Evolutionary conservation across 2,329 filamentous ascomycete genomes (phyloP).

Genomic region (Penicillium sp.): DNA sequence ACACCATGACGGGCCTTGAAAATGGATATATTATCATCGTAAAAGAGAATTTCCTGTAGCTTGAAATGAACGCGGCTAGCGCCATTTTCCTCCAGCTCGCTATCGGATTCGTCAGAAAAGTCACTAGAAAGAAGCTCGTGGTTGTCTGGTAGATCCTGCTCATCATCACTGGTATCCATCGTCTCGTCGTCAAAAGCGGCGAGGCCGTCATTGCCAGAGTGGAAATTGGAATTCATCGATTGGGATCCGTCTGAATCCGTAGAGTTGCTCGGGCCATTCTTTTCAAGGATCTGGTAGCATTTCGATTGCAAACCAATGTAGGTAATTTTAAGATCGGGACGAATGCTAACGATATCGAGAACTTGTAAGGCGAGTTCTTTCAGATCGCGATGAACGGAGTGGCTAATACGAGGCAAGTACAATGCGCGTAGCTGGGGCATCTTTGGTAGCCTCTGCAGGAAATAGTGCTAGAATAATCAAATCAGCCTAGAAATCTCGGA

Average conservation of each 20-base stretch:
- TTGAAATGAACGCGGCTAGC: conserved; percentile 24
- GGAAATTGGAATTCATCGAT: conserved; percentile 44
- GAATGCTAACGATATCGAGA: conserved; percentile 72
- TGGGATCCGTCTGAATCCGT: conserved; percentile 2
- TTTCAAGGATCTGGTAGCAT: conserved; percentile 79
- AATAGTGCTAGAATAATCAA: conserved; percentile 61
- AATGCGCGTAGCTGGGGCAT: conserved; percentile 69
- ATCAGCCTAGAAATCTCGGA: conserved; percentile 5
- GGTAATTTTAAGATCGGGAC: conserved; percentile 72
- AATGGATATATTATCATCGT: conserved; percentile 78
- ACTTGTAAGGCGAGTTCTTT: conserved; percentile 74
- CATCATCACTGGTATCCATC: conserved; percentile 43
- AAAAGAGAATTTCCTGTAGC: conserved; percentile 77
- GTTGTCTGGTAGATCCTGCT: conserved; percentile 20
- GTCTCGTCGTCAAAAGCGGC: conserved; percentile 45
- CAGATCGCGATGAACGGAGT: conserved; percentile 62
- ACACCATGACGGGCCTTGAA: conserved; percentile 71
- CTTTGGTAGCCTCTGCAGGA: conserved; percentile 71
- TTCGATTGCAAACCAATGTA: conserved; percentile 75
- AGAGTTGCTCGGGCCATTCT: conserved; percentile 33
- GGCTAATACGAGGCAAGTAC: conserved; percentile 67
- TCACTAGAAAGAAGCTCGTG: not conserved
- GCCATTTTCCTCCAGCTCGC: not conserved
- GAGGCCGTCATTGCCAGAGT: conserved; percentile 43
- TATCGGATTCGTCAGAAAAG: conserved; percentile 14